Conservation (phyloP, 2,329 filamentous ascomycete species). For the Hirsutella minnesotensis region DNA sequence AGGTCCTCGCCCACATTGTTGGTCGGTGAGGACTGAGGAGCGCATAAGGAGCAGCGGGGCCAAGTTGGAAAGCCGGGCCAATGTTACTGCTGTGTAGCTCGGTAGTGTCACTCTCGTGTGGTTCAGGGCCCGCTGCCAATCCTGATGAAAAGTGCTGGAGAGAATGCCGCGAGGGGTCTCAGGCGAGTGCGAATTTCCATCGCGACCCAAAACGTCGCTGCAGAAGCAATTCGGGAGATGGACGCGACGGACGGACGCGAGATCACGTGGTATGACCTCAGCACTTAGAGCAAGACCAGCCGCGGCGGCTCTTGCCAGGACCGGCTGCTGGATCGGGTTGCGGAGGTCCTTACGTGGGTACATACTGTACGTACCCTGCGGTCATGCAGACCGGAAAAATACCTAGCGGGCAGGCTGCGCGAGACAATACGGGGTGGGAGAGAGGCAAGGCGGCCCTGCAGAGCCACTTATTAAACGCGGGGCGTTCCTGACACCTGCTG, state of each 20-base stretch:
- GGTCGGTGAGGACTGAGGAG: too few species aligned
- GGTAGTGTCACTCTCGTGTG: too few species aligned
- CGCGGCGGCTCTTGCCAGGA: background rate
- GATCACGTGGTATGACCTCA: conserved; percentile 12
- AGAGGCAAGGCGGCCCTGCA: conserved; percentile 1
- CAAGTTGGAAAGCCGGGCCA: too few species aligned
- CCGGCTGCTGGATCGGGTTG: too few species aligned
- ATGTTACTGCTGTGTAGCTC: background rate
- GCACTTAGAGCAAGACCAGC: background rate
- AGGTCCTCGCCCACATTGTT: too few species aligned
- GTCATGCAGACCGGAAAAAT: too few species aligned
- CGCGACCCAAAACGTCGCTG: background rate
- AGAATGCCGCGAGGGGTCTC: background rate
- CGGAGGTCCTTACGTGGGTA: too few species aligned
- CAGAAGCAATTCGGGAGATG: background rate
- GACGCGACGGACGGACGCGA: conserved; percentile 7
- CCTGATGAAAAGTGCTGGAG: too few species aligned
- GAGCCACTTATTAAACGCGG: conserved; percentile 20
- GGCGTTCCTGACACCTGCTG: conserved; percentile 22
- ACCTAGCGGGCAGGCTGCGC: background rate
- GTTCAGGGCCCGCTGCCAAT: too few species aligned
- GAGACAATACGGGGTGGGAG: background rate
- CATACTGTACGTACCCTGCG: too few species aligned
- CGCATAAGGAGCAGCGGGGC: background rate
- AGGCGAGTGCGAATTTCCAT: too few species aligned